phyloP scores from a whole-genome alignment of 2,329 filamentous ascomycete species.

The Mycogone perniciosa region DNA sequence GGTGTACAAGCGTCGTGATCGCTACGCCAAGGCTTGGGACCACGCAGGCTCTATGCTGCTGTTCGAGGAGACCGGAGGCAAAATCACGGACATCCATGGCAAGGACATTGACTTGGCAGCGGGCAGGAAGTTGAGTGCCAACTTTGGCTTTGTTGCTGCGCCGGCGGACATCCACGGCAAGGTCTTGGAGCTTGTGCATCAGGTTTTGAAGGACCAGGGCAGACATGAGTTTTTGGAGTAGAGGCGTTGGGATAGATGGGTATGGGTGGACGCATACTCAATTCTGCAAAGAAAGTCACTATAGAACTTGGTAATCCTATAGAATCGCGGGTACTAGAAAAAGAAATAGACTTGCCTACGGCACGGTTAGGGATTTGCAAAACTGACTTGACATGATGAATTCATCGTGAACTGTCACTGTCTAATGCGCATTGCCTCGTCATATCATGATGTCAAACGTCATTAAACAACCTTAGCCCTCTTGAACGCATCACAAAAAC shows the following conservation, averaged over 20 bases:
- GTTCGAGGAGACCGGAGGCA: conserved; percentile 51
- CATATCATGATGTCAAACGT: too few relatives aligned
- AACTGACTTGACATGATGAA: too few relatives aligned
- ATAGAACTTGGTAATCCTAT: too few relatives aligned
- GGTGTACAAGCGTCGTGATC: conserved; percentile 45
- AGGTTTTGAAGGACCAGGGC: conserved; percentile 52
- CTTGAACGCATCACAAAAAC: too few relatives aligned
- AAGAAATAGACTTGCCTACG: too few relatives aligned
- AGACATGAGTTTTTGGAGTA: conserved; percentile 19
- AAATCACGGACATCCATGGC: conserved; percentile 49
- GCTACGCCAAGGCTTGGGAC: conserved; percentile 52
- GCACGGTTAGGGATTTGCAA: too few relatives aligned
- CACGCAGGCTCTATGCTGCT: conserved; percentile 55
- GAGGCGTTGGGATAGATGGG: not conserved
- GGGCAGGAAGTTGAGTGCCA: conserved; percentile 42
- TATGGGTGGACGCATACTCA: not conserved
- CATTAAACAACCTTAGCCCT: too few relatives aligned
- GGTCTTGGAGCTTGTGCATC: conserved; percentile 62
- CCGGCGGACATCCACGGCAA: conserved; percentile 36
- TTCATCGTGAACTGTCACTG: too few relatives aligned
- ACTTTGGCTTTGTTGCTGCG: conserved; percentile 53
- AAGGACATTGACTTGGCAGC: conserved; percentile 42
- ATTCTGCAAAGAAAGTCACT: too few relatives aligned
- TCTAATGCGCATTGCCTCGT: too few relatives aligned
- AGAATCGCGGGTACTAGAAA: too few relatives aligned